Evolutionary conservation across 768 basidiomycete genomes (phyloP).

Genomic region (Termitomyces sp.): DNA sequence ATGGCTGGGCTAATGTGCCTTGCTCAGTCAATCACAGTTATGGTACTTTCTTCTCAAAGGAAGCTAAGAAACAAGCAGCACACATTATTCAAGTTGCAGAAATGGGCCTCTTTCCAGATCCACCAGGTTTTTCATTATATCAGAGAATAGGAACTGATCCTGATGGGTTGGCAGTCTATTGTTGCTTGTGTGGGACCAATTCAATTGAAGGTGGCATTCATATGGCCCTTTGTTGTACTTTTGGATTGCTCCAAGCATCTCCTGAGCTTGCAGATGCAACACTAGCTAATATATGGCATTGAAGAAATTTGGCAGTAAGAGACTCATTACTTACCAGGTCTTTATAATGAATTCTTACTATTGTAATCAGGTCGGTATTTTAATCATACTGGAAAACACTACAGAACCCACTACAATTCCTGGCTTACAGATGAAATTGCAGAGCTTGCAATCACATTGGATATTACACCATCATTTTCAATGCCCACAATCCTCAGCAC

Average conservation of each 20-base stretch:
- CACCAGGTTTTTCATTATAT: constrained; percentile 1
- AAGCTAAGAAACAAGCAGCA: not conserved
- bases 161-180: not conserved
- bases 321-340: not conserved
- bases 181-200: not conserved
- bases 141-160: not conserved
- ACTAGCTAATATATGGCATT: not conserved
- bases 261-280: not conserved
- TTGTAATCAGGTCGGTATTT: not conserved
- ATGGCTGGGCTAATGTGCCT: too few relatives aligned
- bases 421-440: constrained; percentile 2
- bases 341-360: not conserved
- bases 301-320: not conserved
- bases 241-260: constrained; percentile 8
- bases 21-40: not conserved
- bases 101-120: not conserved
- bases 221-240: not conserved
- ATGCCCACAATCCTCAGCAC: not conserved
- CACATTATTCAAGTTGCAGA: not conserved
- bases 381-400: constrained; percentile 2
- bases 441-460: not conserved
- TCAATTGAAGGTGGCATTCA: constrained; percentile 2
- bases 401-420: not conserved
- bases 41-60: not conserved
- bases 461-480: not conserved